Percentiles rank a stretch among this genome's conserved stretches.
phyloP scores from a whole-genome alignment of 805 yeast genomes.

The Scheffersomyces amazonensis region DNA sequence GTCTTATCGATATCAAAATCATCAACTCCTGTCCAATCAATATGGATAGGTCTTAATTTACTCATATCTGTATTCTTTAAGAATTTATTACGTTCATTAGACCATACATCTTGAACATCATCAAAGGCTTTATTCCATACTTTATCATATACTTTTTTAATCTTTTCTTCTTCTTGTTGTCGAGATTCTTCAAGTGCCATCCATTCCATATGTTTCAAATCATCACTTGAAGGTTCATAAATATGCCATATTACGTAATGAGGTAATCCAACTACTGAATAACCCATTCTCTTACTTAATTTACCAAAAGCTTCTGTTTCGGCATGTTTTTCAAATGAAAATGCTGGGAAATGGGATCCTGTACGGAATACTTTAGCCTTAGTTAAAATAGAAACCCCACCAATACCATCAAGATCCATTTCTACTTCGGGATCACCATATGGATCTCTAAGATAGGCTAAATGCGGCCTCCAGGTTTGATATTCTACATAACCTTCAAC shows the following conservation, averaged over 20 bases:
- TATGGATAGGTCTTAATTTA: slow-evolving; percentile 45
- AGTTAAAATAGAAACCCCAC: slow-evolving; percentile 91
- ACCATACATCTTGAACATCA: slow-evolving; percentile 74
- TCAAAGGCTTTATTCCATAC: slow-evolving; percentile 79
- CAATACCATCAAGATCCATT: slow-evolving; percentile 93
- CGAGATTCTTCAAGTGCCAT: slow-evolving; percentile 78
- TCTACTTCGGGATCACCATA: slow-evolving; percentile 93
- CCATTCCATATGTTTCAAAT: slow-evolving; percentile 80
- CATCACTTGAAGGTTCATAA: slow-evolving; percentile 93
- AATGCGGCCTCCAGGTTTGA: slow-evolving; percentile 97
- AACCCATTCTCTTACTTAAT: slow-evolving; percentile 82
- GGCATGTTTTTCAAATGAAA: slow-evolving; percentile 93
- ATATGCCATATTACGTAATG: slow-evolving; percentile 97
- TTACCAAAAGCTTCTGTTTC: slow-evolving; percentile 98
- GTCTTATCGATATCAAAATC: slow-evolving; percentile 30
- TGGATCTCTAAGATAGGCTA: slow-evolving; percentile 92
- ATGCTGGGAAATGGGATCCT: slow-evolving; percentile 96
- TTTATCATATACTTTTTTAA: slow-evolving; percentile 62
- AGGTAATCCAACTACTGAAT: slow-evolving; percentile 82
- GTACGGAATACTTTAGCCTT: slow-evolving; percentile 81
- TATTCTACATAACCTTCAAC: slow-evolving; percentile 98
- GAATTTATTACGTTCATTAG: slow-evolving; percentile 61
- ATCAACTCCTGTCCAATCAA: slow-evolving; percentile 71
- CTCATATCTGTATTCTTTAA: slow-evolving; percentile 74
- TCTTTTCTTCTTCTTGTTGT: slow-evolving; percentile 57